Evolutionary conservation across 2,329 filamentous ascomycete species (phyloP).

Genomic region (Berkeleyomyces basicola): DNA sequence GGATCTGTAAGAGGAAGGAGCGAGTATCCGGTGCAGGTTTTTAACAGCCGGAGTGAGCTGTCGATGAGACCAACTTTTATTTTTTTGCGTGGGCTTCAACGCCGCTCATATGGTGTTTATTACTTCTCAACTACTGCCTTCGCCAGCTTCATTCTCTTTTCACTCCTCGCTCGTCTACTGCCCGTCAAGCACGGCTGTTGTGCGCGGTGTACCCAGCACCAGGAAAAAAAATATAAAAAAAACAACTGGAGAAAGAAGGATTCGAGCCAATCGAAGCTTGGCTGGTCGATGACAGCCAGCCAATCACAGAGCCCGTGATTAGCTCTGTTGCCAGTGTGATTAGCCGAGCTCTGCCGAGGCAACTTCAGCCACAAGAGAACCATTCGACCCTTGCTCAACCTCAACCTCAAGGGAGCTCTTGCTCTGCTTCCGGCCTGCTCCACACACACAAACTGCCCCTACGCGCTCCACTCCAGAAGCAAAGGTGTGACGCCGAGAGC

Average conservation of each 20-base stretch:
- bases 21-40: not conserved
- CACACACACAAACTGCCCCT: not conserved
- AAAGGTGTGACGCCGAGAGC: not conserved
- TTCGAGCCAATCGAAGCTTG: constrained; percentile 8
- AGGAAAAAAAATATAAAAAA: not conserved
- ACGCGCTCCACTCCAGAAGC: not conserved
- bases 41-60: too few relatives aligned
- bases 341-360: constrained; percentile 15
- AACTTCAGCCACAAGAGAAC: constrained; percentile 6
- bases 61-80: too few relatives aligned
- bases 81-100: too few relatives aligned
- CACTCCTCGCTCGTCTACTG: not conserved
- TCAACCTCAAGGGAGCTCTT: not conserved
- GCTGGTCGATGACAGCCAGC: constrained; percentile 1
- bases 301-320: constrained; percentile 13
- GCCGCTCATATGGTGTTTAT: not conserved
- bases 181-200: not conserved
- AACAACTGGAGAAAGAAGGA: constrained; percentile 7
- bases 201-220: too few relatives aligned
- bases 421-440: not conserved
- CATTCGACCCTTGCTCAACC: not conserved
- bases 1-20: not conserved
- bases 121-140: too few relatives aligned
- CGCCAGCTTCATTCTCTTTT: not conserved
- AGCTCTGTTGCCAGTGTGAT: constrained; percentile 4